Evolutionary conservation across 352 stramenopile species (phyloP).

Genomic region (Aphanomyces euteiches): DNA sequence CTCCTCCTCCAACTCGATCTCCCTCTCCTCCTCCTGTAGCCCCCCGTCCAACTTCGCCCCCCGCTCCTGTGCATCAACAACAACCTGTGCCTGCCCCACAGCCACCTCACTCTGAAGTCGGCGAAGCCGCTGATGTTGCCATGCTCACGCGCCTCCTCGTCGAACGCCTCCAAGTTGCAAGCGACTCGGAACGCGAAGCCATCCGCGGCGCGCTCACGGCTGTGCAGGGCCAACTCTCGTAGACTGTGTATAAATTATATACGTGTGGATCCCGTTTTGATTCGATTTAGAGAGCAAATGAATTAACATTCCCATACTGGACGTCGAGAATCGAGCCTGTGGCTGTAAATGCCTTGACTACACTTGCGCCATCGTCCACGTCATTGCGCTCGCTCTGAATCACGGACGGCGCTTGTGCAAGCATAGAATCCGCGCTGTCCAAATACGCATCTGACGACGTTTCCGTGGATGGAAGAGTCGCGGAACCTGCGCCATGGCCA

Average conservation of each 20-base stretch:
- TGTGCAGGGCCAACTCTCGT: not conserved
- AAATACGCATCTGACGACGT: no score
- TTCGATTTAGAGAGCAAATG: not conserved
- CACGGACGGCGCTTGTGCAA: not conserved
- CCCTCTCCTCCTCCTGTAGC: no score
- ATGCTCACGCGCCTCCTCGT: slow-evolving; percentile 20
- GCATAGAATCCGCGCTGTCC: not conserved
- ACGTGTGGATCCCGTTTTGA: not conserved
- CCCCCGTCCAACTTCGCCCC: no score
- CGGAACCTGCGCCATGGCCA: no score
- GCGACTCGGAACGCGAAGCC: slow-evolving; percentile 4
- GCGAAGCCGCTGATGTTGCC: not conserved
- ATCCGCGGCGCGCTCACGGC: slow-evolving; percentile 7
- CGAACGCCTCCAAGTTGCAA: slow-evolving; percentile 21
- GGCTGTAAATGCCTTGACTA: not conserved
- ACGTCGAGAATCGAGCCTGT: slow-evolving; percentile 5
- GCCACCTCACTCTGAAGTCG: not conserved
- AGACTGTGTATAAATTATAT: slow-evolving; percentile 23
- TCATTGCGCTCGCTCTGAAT: not conserved
- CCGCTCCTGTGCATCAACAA: slow-evolving; percentile 1
- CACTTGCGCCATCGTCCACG: not conserved
- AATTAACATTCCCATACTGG: not conserved
- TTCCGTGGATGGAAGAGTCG: no score
- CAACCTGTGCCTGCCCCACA: slow-evolving; percentile 1
- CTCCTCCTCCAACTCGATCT: not conserved